Evolutionary conservation across 2,329 filamentous ascomycete species (phyloP).

Genomic region (Pseudogymnoascus sp.): DNA sequence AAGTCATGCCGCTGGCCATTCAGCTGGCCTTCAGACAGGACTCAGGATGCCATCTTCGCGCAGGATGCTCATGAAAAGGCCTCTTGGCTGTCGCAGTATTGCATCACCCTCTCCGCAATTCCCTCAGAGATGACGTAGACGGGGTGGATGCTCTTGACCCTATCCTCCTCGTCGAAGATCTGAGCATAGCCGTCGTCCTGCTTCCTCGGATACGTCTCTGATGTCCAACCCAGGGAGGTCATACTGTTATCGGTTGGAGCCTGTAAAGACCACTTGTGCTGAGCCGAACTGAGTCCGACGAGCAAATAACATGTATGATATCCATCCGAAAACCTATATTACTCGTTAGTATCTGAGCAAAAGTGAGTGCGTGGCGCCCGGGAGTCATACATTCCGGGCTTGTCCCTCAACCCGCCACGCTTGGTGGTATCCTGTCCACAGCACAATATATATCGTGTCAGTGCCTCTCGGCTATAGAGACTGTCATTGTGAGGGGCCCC

Average conservation of each 20-base stretch:
- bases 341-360: constrained; percentile 4
- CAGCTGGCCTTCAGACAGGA: neutral
- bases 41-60: neutral
- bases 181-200: constrained; percentile 39
- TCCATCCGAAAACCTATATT: constrained; percentile 61
- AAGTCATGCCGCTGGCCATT: neutral
- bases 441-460: constrained; percentile 80
- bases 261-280: constrained; percentile 54
- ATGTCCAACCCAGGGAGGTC: constrained; percentile 31
- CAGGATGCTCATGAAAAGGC: constrained; percentile 17
- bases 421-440: constrained; percentile 70
- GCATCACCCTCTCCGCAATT: constrained; percentile 22
- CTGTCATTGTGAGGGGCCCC: constrained; percentile 30
- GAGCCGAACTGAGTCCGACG: constrained; percentile 72
- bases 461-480: constrained; percentile 72
- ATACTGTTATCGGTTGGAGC: constrained; percentile 19
- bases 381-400: constrained; percentile 66
- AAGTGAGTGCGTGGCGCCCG: constrained; percentile 10
- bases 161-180: constrained; percentile 63
- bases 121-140: constrained; percentile 75
- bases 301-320: constrained; percentile 94
- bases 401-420: constrained; percentile 80
- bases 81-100: constrained; percentile 24
- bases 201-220: constrained; percentile 32
- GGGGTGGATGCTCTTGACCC: constrained; percentile 65